A percentile compares a stretch with the other conserved stretches of the same genome.
Conservation (phyloP, 202 grass and related monocot genomes). For the Zizania palustris region DNA sequence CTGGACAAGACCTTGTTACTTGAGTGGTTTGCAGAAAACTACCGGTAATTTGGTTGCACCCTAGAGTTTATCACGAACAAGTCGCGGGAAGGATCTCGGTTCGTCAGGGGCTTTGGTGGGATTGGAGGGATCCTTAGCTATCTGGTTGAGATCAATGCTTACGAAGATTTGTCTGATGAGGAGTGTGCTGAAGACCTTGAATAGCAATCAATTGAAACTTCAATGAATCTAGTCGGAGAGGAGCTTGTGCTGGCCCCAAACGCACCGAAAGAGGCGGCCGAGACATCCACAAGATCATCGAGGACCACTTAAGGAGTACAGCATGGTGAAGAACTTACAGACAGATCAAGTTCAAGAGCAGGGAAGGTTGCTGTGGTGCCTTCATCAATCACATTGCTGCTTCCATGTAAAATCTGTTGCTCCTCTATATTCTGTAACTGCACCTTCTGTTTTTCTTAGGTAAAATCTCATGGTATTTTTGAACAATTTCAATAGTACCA, state of each 20-base stretch:
- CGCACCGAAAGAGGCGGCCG: not conserved
- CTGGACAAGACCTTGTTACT: conserved; percentile 40
- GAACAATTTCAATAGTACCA: too few species aligned
- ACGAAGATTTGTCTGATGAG: conserved; percentile 45
- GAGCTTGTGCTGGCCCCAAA: conserved; percentile 50
- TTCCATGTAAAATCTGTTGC: too few species aligned
- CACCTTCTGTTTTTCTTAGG: too few species aligned
- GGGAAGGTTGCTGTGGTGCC: too few species aligned
- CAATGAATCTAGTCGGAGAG: conserved; percentile 44
- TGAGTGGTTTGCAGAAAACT: conserved; percentile 60
- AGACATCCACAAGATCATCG: conserved; percentile 40
- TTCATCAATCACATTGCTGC: too few species aligned
- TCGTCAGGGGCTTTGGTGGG: conserved; percentile 57
- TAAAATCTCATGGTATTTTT: too few species aligned
- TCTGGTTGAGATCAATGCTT: conserved; percentile 46
- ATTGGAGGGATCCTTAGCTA: conserved; percentile 58
- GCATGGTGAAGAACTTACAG: too few species aligned
- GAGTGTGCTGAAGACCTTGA: conserved; percentile 52
- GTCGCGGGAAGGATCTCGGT: conserved; percentile 58
- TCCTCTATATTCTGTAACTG: too few species aligned
- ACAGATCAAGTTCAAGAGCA: too few species aligned
- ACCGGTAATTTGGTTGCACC: conserved; percentile 42
- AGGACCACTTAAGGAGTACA: conserved; percentile 28
- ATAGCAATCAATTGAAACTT: conserved; percentile 57
- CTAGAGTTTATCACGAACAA: conserved; percentile 60